Evolutionary conservation across 768 basidiomycete species (phyloP), one percentile per base, ranked within the genome.

Genomic region (Kwoniella sp.): DNA sequence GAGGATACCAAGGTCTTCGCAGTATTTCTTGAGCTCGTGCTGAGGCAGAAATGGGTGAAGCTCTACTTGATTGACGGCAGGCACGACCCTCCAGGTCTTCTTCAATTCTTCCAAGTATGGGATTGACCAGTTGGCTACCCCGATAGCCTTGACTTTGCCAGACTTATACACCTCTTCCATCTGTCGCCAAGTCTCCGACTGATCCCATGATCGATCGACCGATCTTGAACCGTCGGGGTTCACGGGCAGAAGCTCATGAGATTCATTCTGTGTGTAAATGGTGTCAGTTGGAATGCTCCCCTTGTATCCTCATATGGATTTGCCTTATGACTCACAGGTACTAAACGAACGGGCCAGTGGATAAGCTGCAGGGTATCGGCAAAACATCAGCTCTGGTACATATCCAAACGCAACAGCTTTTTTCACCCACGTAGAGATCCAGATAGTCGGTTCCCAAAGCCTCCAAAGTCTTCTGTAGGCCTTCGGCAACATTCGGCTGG

Each of bases 21-120:
- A 63, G 40, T 66, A 69, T 21, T 55, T 52, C 44, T 63, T 66
- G 2, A 72, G 61, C n/a, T 66, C 65, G 9, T 54, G 60, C 44
- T 72, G 68, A 36, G 62, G 65, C 55, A 72, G 47, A 21, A 51
- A 46, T 15, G 91, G 91, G 83, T 93, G 92, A 27, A 87, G 86
- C 79, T 92, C 90, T 68, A 92, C 81, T 81, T 94, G 91, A 81
- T 93, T 91, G 26, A 82, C 87, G 22, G 82, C 87, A 26, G 92
- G 91, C 58, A 86, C 84, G 55, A 89, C 87, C 9, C 86, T 87
- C n/a, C 90, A 90, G 1, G 86, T 88, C 17, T 84, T 79, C 67
- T 87, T 87, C 73, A 93, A 84, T 17, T 83, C 88, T 76, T 89
- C 80, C 47, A 72, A 51, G 33, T 62, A 25, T 25, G 56, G 53